Evolutionary conservation across 352 stramenopile species (phyloP), one percentile per base, ranked within the genome.

Genomic region (Globisporangium radiosum): DNA sequence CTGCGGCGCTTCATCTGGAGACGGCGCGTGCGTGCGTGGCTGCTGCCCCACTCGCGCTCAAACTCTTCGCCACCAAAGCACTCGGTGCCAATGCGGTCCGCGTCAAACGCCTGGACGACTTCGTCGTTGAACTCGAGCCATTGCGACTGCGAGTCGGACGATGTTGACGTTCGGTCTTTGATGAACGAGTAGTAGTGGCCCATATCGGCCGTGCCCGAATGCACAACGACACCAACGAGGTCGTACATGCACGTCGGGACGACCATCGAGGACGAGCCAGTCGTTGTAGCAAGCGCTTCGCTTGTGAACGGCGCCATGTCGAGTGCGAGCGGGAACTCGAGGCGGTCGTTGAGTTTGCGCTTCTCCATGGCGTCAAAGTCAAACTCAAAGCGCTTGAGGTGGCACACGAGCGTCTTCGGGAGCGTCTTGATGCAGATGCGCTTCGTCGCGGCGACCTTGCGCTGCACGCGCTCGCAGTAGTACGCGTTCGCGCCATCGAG

Each of bases 101-200:
- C 57, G 44, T 97, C 73, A 54, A 98, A 97, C 0, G 75, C 64
- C 15, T 78, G 75, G 1, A 98, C 90, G 17, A 81, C 65, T 49
- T 92, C 82, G 66, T 98, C 93, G 64, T 98, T 98, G 67, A 97
- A 97, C 59, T 97, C 87, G 8, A 96, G 75, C 93, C 93, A 98
- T 13, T 60, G 52, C n/a, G 25, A 25, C 25, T 68, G 54, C 15
- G 36, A 63, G 38, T 64, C 55, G 7, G 69, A 48, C 42, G 42
- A 13, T 13, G 8, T 11, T 15, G 43, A 11, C 43, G 14, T 15
- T 40, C 86, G 72, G 48, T 97, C 88, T 37, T 90, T 85, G 49
- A 98, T 90, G 70, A 96, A 97, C 19, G 83, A 96, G 65, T 98
- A 98, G 64, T 98, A 98, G 75, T 98, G 94, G 0, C 94, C 94